Evolutionary conservation across 352 stramenopile genomes (phyloP).

Genomic region (Globisporangium polare): DNA sequence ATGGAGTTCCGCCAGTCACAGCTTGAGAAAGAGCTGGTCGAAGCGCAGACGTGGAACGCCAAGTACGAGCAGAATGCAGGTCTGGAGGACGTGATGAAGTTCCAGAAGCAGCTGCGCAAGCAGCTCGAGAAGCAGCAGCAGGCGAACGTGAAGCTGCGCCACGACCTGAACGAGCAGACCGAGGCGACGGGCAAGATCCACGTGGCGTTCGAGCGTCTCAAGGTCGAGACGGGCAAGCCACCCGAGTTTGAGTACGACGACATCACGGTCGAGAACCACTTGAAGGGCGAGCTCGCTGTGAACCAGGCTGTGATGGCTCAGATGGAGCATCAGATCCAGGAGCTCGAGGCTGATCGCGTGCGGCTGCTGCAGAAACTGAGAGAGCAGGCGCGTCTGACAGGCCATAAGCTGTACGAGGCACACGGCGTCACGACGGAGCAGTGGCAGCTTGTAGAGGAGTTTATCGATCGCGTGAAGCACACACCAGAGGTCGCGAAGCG

Average conservation of each 20-base stretch:
- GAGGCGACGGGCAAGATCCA: slow-evolving; percentile 54
- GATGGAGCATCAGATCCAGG: slow-evolving; percentile 58
- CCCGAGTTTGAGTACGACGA: slow-evolving; percentile 59
- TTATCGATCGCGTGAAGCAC: slow-evolving; percentile 61
- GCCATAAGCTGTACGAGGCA: slow-evolving; percentile 47
- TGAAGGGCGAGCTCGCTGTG: slow-evolving; percentile 56
- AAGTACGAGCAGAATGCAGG: slow-evolving; percentile 65
- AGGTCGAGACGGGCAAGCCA: slow-evolving; percentile 43
- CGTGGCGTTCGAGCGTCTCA: slow-evolving; percentile 56
- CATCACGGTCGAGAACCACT: slow-evolving; percentile 38
- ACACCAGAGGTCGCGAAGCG: slow-evolving; percentile 51
- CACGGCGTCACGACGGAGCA: slow-evolving; percentile 56
- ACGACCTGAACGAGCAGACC: slow-evolving; percentile 57
- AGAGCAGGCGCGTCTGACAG: slow-evolving; percentile 45
- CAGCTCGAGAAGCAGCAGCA: slow-evolving; percentile 57
- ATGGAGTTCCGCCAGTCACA: slow-evolving; percentile 50
- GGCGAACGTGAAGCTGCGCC: slow-evolving; percentile 51
- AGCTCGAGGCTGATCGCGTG: slow-evolving; percentile 60
- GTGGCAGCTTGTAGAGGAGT: slow-evolving; percentile 54
- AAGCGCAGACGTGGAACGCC: slow-evolving; percentile 59
- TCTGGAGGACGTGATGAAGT: slow-evolving; percentile 68
- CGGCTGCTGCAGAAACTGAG: slow-evolving; percentile 50
- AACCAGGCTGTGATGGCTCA: slow-evolving; percentile 52
- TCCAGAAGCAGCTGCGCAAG: slow-evolving; percentile 68
- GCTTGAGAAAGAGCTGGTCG: slow-evolving; percentile 52